Conservation (phyloP, 805 yeast species). For the Ogataea corticis region DNA sequence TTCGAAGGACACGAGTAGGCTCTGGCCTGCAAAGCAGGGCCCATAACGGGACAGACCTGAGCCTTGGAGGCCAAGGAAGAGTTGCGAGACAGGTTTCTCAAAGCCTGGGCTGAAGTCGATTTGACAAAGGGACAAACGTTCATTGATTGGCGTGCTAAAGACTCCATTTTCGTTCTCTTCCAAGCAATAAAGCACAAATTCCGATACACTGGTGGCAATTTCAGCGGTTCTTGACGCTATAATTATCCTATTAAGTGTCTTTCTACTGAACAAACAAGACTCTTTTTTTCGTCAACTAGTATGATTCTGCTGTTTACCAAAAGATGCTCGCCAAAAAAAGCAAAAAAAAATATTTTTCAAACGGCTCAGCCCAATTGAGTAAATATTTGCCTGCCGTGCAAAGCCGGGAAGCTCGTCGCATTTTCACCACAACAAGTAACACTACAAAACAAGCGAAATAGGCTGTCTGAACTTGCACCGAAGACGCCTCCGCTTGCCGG, state of each 20-base stretch:
- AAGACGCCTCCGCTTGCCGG: no score
- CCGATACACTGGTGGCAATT: background rate
- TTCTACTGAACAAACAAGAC: background rate
- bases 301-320: conserved; percentile 1
- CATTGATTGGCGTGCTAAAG: conserved; percentile 73
- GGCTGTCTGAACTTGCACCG: no score
- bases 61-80: conserved; percentile 58
- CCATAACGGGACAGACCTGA: conserved; percentile 86
- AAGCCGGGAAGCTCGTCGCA: no score
- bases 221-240: background rate
- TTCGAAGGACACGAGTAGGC: conserved; percentile 48
- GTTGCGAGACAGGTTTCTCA: conserved; percentile 54
- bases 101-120: conserved; percentile 54
- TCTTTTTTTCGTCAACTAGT: background rate
- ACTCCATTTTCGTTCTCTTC: conserved; percentile 56
- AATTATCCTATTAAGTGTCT: background rate
- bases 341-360: background rate
- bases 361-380: background rate
- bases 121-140: conserved; percentile 80
- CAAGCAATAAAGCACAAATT: background rate
- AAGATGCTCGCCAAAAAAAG: background rate
- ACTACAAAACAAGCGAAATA: no score
- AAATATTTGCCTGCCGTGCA: conserved; percentile 2
- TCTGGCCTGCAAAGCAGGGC: conserved; percentile 61
- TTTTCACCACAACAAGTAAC: no score